Evolutionary conservation across 1,284 basidiomycete genomes (phyloP).

Genomic region (Apiotrichum domesticum): DNA sequence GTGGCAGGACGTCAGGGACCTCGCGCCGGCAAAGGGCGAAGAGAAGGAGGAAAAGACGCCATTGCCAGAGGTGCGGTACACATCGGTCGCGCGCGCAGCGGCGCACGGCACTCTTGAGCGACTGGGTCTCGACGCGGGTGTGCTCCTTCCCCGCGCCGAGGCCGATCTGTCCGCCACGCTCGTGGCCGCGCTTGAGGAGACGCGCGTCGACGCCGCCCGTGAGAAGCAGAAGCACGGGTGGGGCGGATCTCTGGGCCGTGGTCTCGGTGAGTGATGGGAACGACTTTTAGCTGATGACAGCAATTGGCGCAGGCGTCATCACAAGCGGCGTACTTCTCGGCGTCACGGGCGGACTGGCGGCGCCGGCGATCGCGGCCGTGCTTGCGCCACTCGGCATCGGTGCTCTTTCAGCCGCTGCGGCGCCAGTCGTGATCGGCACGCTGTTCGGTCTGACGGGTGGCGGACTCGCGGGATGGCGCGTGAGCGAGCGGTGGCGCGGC

Average conservation of each 20-base stretch:
- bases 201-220: slow-evolving; percentile 41
- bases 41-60: too few species aligned
- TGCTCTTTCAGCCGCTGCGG: slow-evolving; percentile 44
- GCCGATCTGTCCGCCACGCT: slow-evolving; percentile 41
- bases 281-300: slow-evolving; percentile 20
- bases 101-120: slow-evolving; percentile 36
- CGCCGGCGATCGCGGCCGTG: slow-evolving; percentile 50
- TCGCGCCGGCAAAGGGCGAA: too few species aligned
- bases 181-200: slow-evolving; percentile 43
- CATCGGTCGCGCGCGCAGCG: slow-evolving; percentile 42
- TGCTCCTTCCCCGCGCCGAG: slow-evolving; percentile 42
- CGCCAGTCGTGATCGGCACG: slow-evolving; percentile 49
- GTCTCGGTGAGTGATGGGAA: slow-evolving; percentile 30
- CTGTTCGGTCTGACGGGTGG: too few species aligned
- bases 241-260: slow-evolving; percentile 33
- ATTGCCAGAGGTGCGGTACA: slow-evolving; percentile 31
- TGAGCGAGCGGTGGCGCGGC: slow-evolving; percentile 50
- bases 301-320: slow-evolving; percentile 51
- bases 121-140: slow-evolving; percentile 34
- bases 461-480: slow-evolving; percentile 49
- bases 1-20: too few species aligned
- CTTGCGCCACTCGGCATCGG: slow-evolving; percentile 49
- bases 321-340: slow-evolving; percentile 48
- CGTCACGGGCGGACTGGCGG: slow-evolving; percentile 53
- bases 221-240: slow-evolving; percentile 31